These are phyloP conservation scores for Pseudohalonectria lignicola DNA, from an alignment of 2,329 filamentous ascomycete species.

Conservation along the genomic window DNA sequence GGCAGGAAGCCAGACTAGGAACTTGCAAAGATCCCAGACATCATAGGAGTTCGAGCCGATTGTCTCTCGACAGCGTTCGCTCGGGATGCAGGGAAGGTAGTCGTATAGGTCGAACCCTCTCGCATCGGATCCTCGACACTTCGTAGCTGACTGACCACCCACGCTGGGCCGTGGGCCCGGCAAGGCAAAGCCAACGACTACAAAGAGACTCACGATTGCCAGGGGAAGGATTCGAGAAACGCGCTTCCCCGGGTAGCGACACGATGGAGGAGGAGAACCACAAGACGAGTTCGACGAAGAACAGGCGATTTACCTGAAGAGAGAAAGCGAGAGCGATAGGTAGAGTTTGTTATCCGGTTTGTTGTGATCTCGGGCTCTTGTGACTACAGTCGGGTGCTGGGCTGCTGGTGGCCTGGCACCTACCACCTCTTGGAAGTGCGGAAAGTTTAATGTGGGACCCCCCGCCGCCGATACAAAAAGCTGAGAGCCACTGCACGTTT, in stretches of 20 bases:
- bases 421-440: neutral
- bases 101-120: neutral
- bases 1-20: slow-evolving; percentile 26
- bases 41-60: slow-evolving; percentile 14
- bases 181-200: neutral
- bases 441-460: slow-evolving; percentile 5
- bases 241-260: neutral
- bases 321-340: neutral
- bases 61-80: slow-evolving; percentile 2
- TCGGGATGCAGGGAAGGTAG: neutral
- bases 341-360: neutral
- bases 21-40: slow-evolving; percentile 23
- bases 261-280: neutral
- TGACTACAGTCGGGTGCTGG: neutral
- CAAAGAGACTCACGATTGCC: neutral
- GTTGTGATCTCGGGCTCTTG: neutral
- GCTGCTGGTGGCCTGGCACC: neutral
- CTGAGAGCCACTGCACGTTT: too few relatives aligned
- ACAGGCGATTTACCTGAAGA: neutral
- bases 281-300: neutral
- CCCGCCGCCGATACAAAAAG: neutral
- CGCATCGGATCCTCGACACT: neutral
- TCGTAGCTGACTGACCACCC: neutral
- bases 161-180: neutral
- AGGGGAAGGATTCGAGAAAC: neutral